These are phyloP conservation scores for Xylaria sp. DNA, from an alignment of 2,329 filamentous ascomycete species.

Conservation along the genomic window DNA sequence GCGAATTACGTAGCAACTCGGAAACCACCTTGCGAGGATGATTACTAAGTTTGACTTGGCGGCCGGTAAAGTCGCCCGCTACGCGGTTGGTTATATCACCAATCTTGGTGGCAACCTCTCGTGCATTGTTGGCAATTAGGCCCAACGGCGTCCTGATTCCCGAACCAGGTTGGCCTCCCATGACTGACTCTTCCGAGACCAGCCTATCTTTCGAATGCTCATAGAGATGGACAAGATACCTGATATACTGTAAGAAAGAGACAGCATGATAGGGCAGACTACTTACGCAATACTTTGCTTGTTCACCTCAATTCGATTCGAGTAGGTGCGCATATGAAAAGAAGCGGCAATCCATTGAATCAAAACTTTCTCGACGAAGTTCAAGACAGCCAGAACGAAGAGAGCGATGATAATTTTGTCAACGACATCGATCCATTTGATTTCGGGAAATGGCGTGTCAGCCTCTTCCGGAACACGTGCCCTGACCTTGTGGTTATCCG, in stretches of 20 bases:
- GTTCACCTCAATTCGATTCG: conserved; percentile 88
- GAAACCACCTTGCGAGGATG: conserved; percentile 86
- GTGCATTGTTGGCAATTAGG: conserved; percentile 75
- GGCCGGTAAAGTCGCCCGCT: conserved; percentile 90
- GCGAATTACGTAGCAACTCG: conserved; percentile 73
- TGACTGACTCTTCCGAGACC: conserved; percentile 57
- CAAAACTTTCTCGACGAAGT: conserved; percentile 89
- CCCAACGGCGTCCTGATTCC: conserved; percentile 77
- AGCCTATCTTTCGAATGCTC: conserved; percentile 79
- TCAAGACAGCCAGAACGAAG: conserved; percentile 80
- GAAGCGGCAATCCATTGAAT: conserved; percentile 94
- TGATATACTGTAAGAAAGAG: conserved; percentile 52
- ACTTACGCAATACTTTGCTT: conserved; percentile 77
- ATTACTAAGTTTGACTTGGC: conserved; percentile 66
- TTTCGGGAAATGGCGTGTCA: conserved; percentile 56
- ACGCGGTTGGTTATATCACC: conserved; percentile 79
- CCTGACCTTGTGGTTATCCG: conserved; percentile 62
- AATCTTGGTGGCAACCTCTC: conserved; percentile 76
- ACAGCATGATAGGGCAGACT: conserved; percentile 61
- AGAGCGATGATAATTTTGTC: conserved; percentile 86
- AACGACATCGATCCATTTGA: conserved; percentile 74
- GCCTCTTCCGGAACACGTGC: conserved; percentile 41
- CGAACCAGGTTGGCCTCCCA: conserved; percentile 54
- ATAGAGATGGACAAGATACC: conserved; percentile 58
- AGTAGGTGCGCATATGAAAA: conserved; percentile 90